Evolutionary conservation across 2,329 filamentous ascomycete genomes (phyloP).

Genomic region (Talaromyces sp.): DNA sequence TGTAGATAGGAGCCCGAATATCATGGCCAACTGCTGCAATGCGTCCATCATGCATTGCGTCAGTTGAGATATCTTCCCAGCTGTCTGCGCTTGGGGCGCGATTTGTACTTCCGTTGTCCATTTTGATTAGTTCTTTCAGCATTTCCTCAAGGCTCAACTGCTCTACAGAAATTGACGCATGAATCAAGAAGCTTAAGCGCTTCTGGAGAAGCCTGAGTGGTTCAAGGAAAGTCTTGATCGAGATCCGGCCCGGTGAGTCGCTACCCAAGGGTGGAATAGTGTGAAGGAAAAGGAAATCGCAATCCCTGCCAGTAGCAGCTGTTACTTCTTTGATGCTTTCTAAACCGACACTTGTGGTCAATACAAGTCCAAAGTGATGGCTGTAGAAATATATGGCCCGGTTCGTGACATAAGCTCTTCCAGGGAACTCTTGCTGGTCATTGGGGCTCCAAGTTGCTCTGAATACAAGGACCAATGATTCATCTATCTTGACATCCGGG

Average conservation of each 20-base stretch:
- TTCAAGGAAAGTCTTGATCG: constrained; percentile 91
- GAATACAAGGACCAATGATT: constrained; percentile 89
- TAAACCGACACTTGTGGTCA: constrained; percentile 77
- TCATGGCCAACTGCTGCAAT: constrained; percentile 50
- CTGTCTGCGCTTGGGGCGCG: constrained; percentile 78
- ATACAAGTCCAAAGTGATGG: constrained; percentile 86
- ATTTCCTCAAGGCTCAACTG: constrained; percentile 69
- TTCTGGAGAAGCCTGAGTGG: constrained; percentile 79
- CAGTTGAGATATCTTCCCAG: constrained; percentile 80
- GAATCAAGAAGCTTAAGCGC: constrained; percentile 81
- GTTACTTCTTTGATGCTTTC: constrained; percentile 84
- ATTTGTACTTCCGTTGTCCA: constrained; percentile 65
- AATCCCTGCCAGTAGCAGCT: constrained; percentile 83
- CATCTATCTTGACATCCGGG: constrained; percentile 72
- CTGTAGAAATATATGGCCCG: constrained; percentile 95
- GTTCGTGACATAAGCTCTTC: constrained; percentile 84
- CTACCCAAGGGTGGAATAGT: constrained; percentile 66
- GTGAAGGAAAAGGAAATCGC: constrained; percentile 89
- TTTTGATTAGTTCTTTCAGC: constrained; percentile 70
- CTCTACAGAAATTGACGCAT: constrained; percentile 73
- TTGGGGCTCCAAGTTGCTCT: constrained; percentile 84
- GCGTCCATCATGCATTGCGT: constrained; percentile 56
- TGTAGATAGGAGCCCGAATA: constrained; percentile 60
- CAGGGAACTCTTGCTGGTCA: constrained; percentile 75
- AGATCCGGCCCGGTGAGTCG: constrained; percentile 71